Evolutionary conservation across 2,329 filamentous ascomycete species (phyloP), one percentile per base, ranked within the genome.

Genomic region (Fusarium brevicatenulatum): DNA sequence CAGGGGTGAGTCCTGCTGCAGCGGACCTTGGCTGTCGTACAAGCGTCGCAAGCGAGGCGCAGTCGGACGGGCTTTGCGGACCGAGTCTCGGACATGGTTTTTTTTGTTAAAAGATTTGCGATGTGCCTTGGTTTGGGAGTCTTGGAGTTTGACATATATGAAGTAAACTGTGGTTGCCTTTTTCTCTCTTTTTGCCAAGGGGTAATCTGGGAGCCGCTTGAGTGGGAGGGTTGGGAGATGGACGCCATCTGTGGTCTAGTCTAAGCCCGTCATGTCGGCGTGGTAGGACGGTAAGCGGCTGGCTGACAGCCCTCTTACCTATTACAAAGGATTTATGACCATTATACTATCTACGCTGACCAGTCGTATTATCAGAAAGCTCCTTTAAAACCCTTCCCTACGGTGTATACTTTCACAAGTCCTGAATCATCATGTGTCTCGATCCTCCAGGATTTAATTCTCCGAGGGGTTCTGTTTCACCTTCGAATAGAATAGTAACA

Each of bases 1-100:
- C 70, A 72, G 9, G 70, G 70, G 13, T 70, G 65, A 66, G 70
- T 72, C 43, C 67, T 70, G 42, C 70, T 72, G 43, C 70, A 72
- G 19, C 70, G 63, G 9, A 72, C 70, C n/a, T 72, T 72, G 46
- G 70, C 70, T 21, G 70, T 70, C 21, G 70, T 72, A 66, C 70
- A 72, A 43, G 70, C 55, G 42, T 72, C 70, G 46, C 70, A 72
- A 40, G 70, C 70, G 52, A 72, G 70, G 25, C 70, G 64, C 37
- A 72, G 39, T 8, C 65, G 52, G 21, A 72, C 70, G 13, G 70
- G 65, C 32, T 71, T 71, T 9, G 49, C 34, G 36, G 55, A 66
- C 13, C 68, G 57, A 43, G n/a, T 34, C 44, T 66, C 60, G 49
- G 65, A 32, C 66, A 70, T 69, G 21, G 21, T 69, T 25, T 30